Evolutionary conservation across 108 stramenopile genomes (phyloP), one percentile per base, ranked within the genome.

Genomic region (Conticribra weissflogii): DNA sequence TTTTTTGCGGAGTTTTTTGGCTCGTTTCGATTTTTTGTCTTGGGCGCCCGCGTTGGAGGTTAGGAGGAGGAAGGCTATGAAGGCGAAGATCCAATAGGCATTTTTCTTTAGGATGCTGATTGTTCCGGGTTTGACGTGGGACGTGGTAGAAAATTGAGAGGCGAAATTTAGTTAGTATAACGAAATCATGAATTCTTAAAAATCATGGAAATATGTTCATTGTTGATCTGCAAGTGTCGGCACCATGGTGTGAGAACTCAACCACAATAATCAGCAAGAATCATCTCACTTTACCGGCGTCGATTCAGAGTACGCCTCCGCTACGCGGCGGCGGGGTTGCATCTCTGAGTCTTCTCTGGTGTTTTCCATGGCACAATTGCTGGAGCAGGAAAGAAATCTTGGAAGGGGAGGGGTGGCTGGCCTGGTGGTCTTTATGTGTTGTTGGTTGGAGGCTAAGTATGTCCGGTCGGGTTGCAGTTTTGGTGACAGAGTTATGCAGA

Each of bases 1-100:
- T 55, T 69, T 61, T 25, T 54, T 62, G 15, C 76, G 76, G n/a
- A 77, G 68, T 19, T 63, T 68, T 47, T 54, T 29, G 23, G 52
- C 62, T 3, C 24, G n/a, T 17, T 32, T 45, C 49, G 45, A 57
- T 18, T 74, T 34, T 45, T 69, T 68, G 0, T 14, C 46, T n/a
- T 62, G 31, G 5, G 8, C 24, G 19, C 36, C 47, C 21, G 34
- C 22, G 0, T 49, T 32, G 23, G 61, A 58, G 9, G 52, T 21
- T 0, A 59, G 44, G 22, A 77, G 9, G 31, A 69, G 31, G 53
- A 55, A 51, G 0, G 45, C 49, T 7, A 77, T 14, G 63, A 69
- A 69, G 34, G 49, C 34, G n/a, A 77, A 19, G n/a, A 64, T 44
- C 22, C 31, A 31, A 29, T 63, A 62, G 17, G 59, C 53, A 57